Evolutionary conservation across 2,329 filamentous ascomycete species (phyloP), one percentile per base, ranked within the genome.

Genomic region (Aspergillus aculeatinus): DNA sequence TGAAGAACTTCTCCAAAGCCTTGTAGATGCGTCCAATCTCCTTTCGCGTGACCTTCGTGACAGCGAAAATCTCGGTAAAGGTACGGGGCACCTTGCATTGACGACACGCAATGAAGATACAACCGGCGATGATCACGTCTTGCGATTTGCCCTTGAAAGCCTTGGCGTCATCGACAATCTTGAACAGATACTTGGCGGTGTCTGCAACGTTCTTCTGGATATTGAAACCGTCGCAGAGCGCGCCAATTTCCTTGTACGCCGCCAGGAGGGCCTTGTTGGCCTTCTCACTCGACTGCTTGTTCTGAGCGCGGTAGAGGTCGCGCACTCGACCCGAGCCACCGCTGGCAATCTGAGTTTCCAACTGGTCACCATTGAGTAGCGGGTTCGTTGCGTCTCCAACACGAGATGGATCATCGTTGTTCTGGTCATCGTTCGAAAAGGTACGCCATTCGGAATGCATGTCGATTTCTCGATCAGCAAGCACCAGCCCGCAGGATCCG

Each of bases 361-460:
- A 87, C 78, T 96, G 92, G 65, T 92, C 89, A 59, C 92, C 93
- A 71, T 96, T 92, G 60, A 96, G 84, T 48, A 99, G 87, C 57
- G 91, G 89, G 72, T 98, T 97, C 62, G 89, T 89, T 5, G 90
- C 91, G 69, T 98, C 95, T 81, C 95, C 95, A 66, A 99, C 94
- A 92, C 95, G 95, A 60, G 92, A 97, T 4, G 96, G 95, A 68
- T 99, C 95, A 69, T 98, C 96, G 72, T 91, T 93, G 71, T 91
- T 92, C 76, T 96, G 92, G 74, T 99, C 96, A 72, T 99, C 95
- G 74, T 98, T 98, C 73, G 93, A 92, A 79, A 99, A 99, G 0
- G 95, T 99, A 74, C 95, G 91, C 95, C 95, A 99, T 80, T 99
- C 95, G 51, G 92, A 96, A 63, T 96, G 90, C 62, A 91, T 96